Conservation (phyloP, 192 early-diverging fungal species). For the Umbelopsis vinacea region DNA sequence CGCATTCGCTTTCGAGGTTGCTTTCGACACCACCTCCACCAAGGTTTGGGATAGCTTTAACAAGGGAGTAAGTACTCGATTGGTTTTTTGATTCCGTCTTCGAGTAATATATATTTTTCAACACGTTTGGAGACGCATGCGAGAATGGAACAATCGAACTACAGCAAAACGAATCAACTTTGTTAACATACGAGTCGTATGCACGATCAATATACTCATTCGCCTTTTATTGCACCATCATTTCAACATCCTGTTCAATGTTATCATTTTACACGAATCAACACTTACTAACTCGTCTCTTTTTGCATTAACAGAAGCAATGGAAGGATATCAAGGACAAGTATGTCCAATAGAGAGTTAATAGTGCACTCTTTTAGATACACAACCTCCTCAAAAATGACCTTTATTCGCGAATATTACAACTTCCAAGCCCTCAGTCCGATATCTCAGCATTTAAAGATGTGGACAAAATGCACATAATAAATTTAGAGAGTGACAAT, state of each 20-base stretch:
- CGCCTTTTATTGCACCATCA: too few relatives aligned
- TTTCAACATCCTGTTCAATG: too few relatives aligned
- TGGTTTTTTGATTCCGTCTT: background rate
- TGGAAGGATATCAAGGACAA: constrained; percentile 83
- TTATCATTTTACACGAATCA: background rate
- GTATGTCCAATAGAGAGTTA: constrained; percentile 45
- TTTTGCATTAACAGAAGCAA: constrained; percentile 63
- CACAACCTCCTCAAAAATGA: background rate
- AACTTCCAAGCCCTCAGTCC: background rate
- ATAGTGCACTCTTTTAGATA: background rate
- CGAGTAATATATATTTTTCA: too few relatives aligned
- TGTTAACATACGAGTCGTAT: background rate
- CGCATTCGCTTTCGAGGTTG: constrained; percentile 76
- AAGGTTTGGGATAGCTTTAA: constrained; percentile 73
- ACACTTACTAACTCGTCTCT: background rate
- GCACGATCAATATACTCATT: background rate
- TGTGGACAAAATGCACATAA: constrained; percentile 4
- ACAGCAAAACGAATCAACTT: background rate
- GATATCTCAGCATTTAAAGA: background rate
- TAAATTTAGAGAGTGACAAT: constrained; percentile 8
- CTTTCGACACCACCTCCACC: constrained; percentile 65
- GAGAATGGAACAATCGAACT: too few relatives aligned
- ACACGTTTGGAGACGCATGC: too few relatives aligned
- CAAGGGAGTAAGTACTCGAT: constrained; percentile 69
- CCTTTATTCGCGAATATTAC: background rate